Base-by-base conservation (phyloP, 352 stramenopile species). In the Pythium oligandrum region DNA sequence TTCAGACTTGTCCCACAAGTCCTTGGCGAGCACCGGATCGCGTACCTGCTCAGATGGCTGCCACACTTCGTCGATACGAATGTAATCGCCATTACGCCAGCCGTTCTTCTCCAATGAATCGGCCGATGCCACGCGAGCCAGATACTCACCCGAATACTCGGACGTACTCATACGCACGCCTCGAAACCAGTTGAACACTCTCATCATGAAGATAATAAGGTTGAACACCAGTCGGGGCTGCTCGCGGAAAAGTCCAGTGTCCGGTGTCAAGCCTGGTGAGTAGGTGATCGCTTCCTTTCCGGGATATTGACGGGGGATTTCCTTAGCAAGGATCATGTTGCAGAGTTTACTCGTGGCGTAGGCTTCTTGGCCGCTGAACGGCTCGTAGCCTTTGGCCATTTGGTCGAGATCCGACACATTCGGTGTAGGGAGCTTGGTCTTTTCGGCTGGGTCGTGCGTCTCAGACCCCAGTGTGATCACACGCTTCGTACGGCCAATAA, bases 401-500 rank as follows among this genome's bases (percentile, higher is more conserved):
- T 42, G 7, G 12, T 42, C 38, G 0, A 42, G 38, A 0, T 42
- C 12, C 7, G 38, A 42, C 38, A 42, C 7, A 42, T 42, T 42
- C 12, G 38, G 38, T 42, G 38, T 8, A 12, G 38, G 7, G 7
- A 42, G 7, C 7, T 12, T 12, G 12, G 38, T 42, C 38, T 42
- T 42, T 42, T 42, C 38, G 38, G 38, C 38, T 12, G 38, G 38
- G 12, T 42, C 38, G 38, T 42, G 38, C 7, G 38, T 42, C 38
- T 42, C 38, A 12, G 38, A 42, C 7, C 38, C 12, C 38, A 42
- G 12, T 12, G 12, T 42, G 38, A 42, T 1, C 38, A 42, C 38
- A 42, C 38, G 38, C 38, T 69, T 44, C 4, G 64, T 64, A 10
- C 45, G 53, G 7, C 64, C 50, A 6, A 50, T 40, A 4, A 78